Evolutionary conservation across 805 yeast genomes (phyloP).

Genomic region (Candida oleophila): DNA sequence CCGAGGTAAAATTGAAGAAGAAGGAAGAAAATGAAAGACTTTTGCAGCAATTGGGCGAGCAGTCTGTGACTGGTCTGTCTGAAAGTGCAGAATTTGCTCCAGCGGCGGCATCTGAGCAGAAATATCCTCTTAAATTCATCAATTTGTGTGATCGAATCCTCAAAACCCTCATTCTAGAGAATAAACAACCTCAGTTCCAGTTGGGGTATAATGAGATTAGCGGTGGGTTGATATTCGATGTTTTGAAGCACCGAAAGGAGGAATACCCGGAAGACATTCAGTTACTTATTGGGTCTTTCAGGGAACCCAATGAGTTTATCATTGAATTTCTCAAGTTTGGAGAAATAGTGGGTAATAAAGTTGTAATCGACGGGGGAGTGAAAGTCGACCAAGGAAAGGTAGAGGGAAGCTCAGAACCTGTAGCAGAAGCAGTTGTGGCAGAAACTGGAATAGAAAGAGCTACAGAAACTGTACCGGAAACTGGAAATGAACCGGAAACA

Average conservation of each 20-base stretch:
- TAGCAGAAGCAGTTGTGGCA: background rate
- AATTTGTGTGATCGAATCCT: conserved; percentile 6
- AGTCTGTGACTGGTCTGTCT: conserved; percentile 1
- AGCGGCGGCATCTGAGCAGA: background rate
- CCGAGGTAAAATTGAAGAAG: conserved; percentile 9
- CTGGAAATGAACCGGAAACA: conserved; percentile 4
- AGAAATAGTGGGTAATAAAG: conserved; percentile 5
- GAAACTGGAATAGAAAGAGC: conserved; percentile 6
- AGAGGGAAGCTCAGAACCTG: conserved; percentile 4
- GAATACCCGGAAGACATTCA: conserved; percentile 18
- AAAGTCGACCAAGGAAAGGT: background rate
- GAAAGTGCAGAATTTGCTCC: background rate
- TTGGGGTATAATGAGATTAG: conserved; percentile 19
- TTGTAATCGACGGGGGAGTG: conserved; percentile 3
- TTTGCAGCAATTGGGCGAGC: conserved; percentile 8
- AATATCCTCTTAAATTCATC: conserved; percentile 11
- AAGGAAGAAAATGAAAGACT: conserved; percentile 14
- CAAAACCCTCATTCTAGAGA: conserved; percentile 5
- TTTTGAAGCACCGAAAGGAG: conserved; percentile 15
- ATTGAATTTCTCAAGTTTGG: conserved; percentile 29
- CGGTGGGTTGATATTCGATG: conserved; percentile 23
- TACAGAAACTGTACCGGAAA: background rate
- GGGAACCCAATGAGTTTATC: conserved; percentile 22
- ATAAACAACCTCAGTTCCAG: background rate
- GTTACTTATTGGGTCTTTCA: conserved; percentile 15